Percentiles rank a stretch among this genome's conserved stretches.
Evolutionary conservation across 768 basidiomycete species (phyloP).

Genomic region (Russula lepida): DNA sequence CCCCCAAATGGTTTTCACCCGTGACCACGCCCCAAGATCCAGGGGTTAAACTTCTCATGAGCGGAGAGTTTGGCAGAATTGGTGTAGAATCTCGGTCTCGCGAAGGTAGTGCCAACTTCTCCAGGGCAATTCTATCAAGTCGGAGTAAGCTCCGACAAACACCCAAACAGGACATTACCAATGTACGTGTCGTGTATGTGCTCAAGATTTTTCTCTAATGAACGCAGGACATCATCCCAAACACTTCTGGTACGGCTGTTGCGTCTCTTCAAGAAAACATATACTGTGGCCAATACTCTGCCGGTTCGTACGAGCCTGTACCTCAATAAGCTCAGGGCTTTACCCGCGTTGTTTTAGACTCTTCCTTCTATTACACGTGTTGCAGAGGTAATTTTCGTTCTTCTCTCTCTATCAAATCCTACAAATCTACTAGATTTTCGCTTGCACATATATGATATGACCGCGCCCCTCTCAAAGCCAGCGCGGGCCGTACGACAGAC

Average conservation of each 20-base stretch:
- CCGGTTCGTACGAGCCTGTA: slow-evolving; percentile 35
- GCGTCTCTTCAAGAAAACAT: slow-evolving; percentile 64
- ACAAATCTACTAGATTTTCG: slow-evolving; percentile 57
- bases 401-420: background rate
- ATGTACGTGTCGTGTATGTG: slow-evolving; percentile 35
- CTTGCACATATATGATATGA: slow-evolving; percentile 81
- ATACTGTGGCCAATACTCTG: slow-evolving; percentile 80
- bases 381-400: slow-evolving; percentile 49
- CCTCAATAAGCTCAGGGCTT: background rate
- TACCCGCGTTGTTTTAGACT: slow-evolving; percentile 41
- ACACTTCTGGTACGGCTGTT: slow-evolving; percentile 72
- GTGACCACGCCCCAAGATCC: slow-evolving; percentile 51
- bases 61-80: slow-evolving; percentile 75
- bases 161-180: slow-evolving; percentile 45
- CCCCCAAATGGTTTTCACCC: slow-evolving; percentile 31
- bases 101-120: slow-evolving; percentile 39
- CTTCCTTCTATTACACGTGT: slow-evolving; percentile 91
- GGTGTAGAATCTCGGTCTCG: slow-evolving; percentile 40
- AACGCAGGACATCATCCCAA: slow-evolving; percentile 64
- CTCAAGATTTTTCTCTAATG: background rate
- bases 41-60: slow-evolving; percentile 57
- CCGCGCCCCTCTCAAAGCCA: slow-evolving; percentile 35
- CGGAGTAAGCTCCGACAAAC: slow-evolving; percentile 20
- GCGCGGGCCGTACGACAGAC: slow-evolving; percentile 10
- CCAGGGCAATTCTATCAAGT: slow-evolving; percentile 40